These are phyloP conservation scores for Trametes hirsuta DNA, from an alignment of 1,284 basidiomycete species.

Conservation along the genomic window DNA sequence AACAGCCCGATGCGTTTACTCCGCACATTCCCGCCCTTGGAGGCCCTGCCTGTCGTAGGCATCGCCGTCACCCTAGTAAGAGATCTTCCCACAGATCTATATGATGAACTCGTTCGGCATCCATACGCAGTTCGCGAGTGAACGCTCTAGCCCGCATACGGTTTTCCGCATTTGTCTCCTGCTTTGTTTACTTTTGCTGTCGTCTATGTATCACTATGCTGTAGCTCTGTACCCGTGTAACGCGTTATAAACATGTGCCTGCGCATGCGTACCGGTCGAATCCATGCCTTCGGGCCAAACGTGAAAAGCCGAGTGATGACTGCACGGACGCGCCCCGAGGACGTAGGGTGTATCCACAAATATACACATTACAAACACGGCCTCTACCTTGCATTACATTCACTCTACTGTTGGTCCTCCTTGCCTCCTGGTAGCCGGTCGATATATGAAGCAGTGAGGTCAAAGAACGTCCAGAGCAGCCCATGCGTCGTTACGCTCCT, in stretches of 20 bases:
- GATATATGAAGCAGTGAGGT: constrained; percentile 74
- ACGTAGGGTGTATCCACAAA: constrained; percentile 5
- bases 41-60: constrained; percentile 86
- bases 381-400: constrained; percentile 11
- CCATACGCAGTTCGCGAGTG: constrained; percentile 61
- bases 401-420: constrained; percentile 19
- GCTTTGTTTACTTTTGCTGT: constrained; percentile 15
- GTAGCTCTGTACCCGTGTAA: constrained; percentile 1
- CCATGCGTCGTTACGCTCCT: constrained; percentile 85
- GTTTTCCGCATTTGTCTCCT: not conserved
- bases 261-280: not conserved
- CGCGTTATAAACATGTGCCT: not conserved
- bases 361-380: constrained; percentile 19
- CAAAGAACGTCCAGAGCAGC: constrained; percentile 83
- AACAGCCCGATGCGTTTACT: constrained; percentile 91
- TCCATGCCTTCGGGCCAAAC: no score
- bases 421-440: constrained; percentile 57
- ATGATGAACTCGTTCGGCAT: constrained; percentile 88
- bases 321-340: no score
- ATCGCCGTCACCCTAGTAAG: constrained; percentile 93
- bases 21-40: constrained; percentile 91
- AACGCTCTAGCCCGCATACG: not conserved
- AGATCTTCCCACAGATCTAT: constrained; percentile 87
- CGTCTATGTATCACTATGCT: constrained; percentile 19
- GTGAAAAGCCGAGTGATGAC: no score